Evolutionary conservation across 2,329 filamentous ascomycete genomes (phyloP).

Genomic region (Monosporascus sp.): DNA sequence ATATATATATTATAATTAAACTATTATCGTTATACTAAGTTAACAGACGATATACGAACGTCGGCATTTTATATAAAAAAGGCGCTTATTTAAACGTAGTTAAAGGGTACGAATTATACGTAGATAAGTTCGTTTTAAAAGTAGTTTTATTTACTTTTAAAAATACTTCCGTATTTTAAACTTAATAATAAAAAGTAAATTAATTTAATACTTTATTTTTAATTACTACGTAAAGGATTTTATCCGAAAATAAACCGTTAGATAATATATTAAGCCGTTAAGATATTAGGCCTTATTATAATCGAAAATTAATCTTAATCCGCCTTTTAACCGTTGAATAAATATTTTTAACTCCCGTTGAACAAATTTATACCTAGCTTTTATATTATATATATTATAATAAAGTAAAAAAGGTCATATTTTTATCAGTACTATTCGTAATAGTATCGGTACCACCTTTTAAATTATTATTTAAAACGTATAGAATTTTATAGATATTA

Average conservation of each 20-base stretch:
- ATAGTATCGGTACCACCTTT: conserved; percentile 14
- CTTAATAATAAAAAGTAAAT: conserved; percentile 52
- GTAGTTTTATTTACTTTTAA: no score
- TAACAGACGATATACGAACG: no score
- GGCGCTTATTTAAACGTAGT: no score
- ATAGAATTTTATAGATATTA: conserved; percentile 34
- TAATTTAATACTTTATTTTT: conserved; percentile 39
- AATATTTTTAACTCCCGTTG: conserved; percentile 44
- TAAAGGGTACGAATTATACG: no score
- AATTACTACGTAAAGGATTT: conserved; percentile 38
- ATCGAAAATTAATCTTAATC: conserved; percentile 51
- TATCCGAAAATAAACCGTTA: conserved; percentile 42
- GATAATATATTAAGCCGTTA: conserved; percentile 43
- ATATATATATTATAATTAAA: no score
- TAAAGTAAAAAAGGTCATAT: conserved; percentile 59
- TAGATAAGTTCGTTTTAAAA: no score
- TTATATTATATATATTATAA: conserved; percentile 60
- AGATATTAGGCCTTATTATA: conserved; percentile 40
- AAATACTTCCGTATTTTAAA: conserved; percentile 33
- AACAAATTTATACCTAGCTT: conserved; percentile 40
- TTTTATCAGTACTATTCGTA: conserved; percentile 24
- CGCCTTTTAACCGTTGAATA: conserved; percentile 28
- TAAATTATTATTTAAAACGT: conserved; percentile 28
- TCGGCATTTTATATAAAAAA: no score
- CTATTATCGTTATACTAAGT: no score